phyloP scores from a whole-genome alignment of 345 rosid species.

The Aegle marmelos region DNA sequence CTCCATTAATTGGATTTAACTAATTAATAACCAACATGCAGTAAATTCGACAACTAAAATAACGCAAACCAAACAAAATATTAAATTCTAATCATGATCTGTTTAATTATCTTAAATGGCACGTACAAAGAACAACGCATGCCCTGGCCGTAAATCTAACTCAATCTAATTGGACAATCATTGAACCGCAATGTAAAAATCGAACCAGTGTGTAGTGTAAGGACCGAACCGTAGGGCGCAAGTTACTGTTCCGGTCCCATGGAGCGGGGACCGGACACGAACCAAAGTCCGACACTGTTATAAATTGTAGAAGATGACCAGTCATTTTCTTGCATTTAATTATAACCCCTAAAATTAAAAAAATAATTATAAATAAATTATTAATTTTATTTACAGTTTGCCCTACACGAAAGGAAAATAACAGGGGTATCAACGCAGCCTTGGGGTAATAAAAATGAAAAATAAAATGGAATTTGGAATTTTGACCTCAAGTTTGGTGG shows the following conservation, averaged over 20 bases:
- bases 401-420: background rate
- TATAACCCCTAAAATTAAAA: background rate
- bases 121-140: background rate
- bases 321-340: conserved; percentile 40
- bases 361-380: background rate
- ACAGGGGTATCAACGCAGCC: background rate
- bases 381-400: background rate
- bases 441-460: background rate
- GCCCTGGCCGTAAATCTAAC: background rate
- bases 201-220: background rate
- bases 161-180: background rate
- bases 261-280: conserved; percentile 32
- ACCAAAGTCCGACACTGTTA: conserved; percentile 23
- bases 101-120: background rate
- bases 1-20: background rate
- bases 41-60: background rate
- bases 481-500: background rate
- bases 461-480: background rate
- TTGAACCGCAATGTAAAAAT: background rate
- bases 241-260: conserved; percentile 21
- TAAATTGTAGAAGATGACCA: conserved; percentile 24
- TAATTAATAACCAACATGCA: background rate
- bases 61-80: background rate
- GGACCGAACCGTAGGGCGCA: conserved; percentile 9
- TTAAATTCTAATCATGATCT: background rate